Evolutionary conservation across 2,329 filamentous ascomycete genomes (phyloP).

Genomic region (Fusarium sp.): DNA sequence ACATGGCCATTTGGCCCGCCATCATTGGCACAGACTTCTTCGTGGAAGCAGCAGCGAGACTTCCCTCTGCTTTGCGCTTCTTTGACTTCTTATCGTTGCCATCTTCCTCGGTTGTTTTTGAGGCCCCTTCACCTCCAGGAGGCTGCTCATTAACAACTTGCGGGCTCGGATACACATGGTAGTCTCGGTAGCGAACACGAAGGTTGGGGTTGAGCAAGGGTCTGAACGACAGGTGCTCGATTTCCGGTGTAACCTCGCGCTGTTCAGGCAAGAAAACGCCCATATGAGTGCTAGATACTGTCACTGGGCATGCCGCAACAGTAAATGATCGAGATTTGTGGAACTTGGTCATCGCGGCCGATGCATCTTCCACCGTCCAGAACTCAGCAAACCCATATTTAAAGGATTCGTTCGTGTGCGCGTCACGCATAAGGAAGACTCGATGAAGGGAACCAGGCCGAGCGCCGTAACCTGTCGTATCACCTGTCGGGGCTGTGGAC

Average conservation of each 20-base stretch:
- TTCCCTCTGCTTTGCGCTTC: conserved; percentile 63
- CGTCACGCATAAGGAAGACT: conserved; percentile 79
- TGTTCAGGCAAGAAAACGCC: conserved; percentile 83
- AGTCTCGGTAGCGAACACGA: conserved; percentile 80
- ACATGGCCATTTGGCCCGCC: conserved; percentile 55
- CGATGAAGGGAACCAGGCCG: conserved; percentile 78
- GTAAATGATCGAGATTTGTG: conserved; percentile 78
- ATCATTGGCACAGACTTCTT: conserved; percentile 56
- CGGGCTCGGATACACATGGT: conserved; percentile 75
- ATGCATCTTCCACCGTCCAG: conserved; percentile 77
- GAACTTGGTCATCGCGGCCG: conserved; percentile 76
- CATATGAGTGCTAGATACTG: conserved; percentile 80
- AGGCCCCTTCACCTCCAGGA: conserved; percentile 47
- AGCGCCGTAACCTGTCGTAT: conserved; percentile 72
- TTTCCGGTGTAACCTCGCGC: conserved; percentile 62
- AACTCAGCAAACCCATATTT: conserved; percentile 89
- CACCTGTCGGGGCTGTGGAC: conserved; percentile 64
- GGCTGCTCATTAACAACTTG: conserved; percentile 65
- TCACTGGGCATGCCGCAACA: conserved; percentile 76
- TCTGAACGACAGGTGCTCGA: conserved; percentile 72
- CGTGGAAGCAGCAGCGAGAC: conserved; percentile 36
- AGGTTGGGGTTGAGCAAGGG: conserved; percentile 74
- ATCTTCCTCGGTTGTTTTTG: conserved; percentile 40
- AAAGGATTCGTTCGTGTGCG: conserved; percentile 75
- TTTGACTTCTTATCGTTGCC: conserved; percentile 54